Percentiles rank a stretch among this genome's conserved stretches.
These are phyloP conservation scores for Crithidia sp. DNA, from an alignment of 208 protist species.

Conservation along the genomic window DNA sequence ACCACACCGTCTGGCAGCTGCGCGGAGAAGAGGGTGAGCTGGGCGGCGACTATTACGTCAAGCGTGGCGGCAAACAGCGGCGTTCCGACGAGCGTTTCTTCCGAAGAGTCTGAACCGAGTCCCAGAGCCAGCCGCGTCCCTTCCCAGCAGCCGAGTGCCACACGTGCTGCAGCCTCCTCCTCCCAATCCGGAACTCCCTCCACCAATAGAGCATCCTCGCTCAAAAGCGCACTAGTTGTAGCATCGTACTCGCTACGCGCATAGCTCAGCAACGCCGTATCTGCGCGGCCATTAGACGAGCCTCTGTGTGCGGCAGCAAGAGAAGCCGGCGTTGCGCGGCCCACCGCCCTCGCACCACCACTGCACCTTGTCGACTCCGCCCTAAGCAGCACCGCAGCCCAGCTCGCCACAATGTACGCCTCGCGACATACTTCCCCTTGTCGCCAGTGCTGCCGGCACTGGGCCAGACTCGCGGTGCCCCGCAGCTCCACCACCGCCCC, in stretches of 20 bases:
- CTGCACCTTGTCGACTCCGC: no score
- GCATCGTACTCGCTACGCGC: no score
- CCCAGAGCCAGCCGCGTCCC: conserved; percentile 33
- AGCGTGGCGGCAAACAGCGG: conserved; percentile 40
- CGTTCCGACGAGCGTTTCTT: not conserved
- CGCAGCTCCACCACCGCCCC: conserved; percentile 33
- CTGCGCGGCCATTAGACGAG: no score
- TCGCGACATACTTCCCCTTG: conserved; percentile 3
- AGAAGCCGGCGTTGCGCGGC: no score
- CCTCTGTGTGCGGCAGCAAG: no score
- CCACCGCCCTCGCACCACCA: no score
- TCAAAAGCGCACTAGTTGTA: not conserved
- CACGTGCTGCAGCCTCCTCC: conserved; percentile 28
- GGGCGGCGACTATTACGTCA: conserved; percentile 43
- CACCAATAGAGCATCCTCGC: not conserved
- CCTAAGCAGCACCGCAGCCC: not conserved
- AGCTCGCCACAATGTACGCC: conserved; percentile 38
- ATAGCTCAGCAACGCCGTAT: not conserved
- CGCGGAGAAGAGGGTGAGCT: conserved; percentile 48
- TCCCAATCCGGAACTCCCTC: conserved; percentile 15
- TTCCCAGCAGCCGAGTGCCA: conserved; percentile 42
- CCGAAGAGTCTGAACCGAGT: not conserved
- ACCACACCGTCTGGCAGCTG: conserved; percentile 33
- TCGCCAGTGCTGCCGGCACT: not conserved
- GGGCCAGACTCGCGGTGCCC: conserved; percentile 24